These are phyloP conservation scores for Heracleum sosnowskyi DNA, from an alignment of 129 eudicot species.

Conservation along the genomic window DNA sequence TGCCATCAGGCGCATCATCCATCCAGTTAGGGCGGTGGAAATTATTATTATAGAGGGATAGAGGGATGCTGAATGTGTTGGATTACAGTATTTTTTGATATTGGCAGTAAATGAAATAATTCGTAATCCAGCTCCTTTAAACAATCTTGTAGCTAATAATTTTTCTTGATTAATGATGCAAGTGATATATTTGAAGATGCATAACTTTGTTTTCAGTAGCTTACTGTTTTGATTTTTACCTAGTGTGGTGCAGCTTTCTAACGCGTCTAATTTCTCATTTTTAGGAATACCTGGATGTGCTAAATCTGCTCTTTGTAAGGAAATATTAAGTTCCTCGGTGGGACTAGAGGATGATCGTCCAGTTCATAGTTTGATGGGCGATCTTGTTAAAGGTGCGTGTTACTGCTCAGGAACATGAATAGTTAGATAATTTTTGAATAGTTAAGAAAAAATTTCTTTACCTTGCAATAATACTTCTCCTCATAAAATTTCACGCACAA, in stretches of 20 bases:
- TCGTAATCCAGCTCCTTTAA: neutral
- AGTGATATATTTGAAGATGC: neutral
- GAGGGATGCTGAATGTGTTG: neutral
- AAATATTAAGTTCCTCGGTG: conserved; percentile 47
- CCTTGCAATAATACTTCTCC: neutral
- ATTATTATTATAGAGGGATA: too few relatives aligned
- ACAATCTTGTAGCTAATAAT: neutral
- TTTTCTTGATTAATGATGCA: neutral
- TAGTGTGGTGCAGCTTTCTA: neutral
- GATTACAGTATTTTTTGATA: neutral
- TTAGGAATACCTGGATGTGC: conserved; percentile 99
- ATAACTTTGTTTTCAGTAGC: neutral
- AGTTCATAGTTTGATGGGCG: conserved; percentile 88
- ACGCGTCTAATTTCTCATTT: neutral
- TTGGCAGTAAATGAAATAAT: neutral
- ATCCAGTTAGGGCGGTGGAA: neutral
- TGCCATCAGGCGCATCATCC: too few relatives aligned
- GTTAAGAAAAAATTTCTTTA: neutral
- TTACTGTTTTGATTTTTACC: neutral
- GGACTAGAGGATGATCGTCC: conserved; percentile 87
- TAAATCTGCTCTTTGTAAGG: conserved; percentile 92
- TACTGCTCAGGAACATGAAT: neutral
- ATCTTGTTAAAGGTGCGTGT: conserved; percentile 72
- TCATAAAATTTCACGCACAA: neutral
- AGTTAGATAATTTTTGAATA: neutral